Evolutionary conservation across 2,329 filamentous ascomycete genomes (phyloP), one percentile per base, ranked within the genome.

Genomic region (Aureobasidium mangrovei): DNA sequence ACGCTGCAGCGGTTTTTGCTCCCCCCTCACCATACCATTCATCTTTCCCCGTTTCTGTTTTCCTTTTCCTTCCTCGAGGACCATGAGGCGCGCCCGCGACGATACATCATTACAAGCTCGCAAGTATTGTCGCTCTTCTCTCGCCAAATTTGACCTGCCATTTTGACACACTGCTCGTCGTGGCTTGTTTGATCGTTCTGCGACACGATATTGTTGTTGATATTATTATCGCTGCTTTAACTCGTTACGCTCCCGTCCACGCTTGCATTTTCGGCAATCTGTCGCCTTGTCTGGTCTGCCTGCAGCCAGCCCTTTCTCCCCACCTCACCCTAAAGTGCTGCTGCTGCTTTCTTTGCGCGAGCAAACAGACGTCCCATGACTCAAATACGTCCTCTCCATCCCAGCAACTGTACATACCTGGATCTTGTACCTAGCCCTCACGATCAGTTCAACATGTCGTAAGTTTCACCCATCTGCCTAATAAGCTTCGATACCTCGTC

Each of bases 381-480:
- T 53, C 49, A 53, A 53, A 54, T 54, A 54, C 43, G 48, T 48
- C 43, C 49, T 32, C 49, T 53, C 49, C 49, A 53, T 36, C 49
- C 43, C 35, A 43, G 40, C 33, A 54, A 38, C 36, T 54, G 52
- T 54, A 54, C 43, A 54, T 54, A 54, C 44, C 53, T 48, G 43
- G 36, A 42, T 31, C 28, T 54, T 51, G 46, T 55, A 55, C 46
- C 45, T 48, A 55, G 24, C 40, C 26, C 39, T 43, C 47, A 45
- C 48, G 48, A 57, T 33, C 48, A 53, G 45, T 56, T 54, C 49
- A 57, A 45, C 51, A 58, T 58, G 57, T 56, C 57, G 57, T 58
- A 56, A 54, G 57, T 58, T 53, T 38, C 24, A 29, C 24, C n/a
- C 24, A 27, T 26, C 35, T 36, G 24, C 7, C 35, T 10, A 33